Evolutionary conservation across 2,329 filamentous ascomycete species (phyloP).

Genomic region (Colletotrichum echinochloae): DNA sequence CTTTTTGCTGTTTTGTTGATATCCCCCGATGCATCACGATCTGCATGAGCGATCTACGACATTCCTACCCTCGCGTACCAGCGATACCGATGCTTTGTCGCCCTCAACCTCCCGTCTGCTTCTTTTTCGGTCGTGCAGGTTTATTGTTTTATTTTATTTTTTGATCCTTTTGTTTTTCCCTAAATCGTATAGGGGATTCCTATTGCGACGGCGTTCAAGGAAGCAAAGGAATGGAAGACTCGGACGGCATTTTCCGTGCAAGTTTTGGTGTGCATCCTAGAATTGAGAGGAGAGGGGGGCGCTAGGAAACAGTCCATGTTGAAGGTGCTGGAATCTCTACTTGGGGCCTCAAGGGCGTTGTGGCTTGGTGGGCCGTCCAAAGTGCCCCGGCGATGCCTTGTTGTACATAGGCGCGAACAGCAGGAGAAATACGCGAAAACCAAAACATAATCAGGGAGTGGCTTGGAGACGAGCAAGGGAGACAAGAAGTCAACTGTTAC

Average conservation of each 20-base stretch:
- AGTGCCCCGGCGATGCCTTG: conserved; percentile 12
- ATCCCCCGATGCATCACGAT: conserved; percentile 58
- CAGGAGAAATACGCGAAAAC: conserved; percentile 22
- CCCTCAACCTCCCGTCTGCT: conserved; percentile 33
- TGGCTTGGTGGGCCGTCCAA: conserved; percentile 26
- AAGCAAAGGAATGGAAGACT: conserved; percentile 33
- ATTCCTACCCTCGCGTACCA: conserved; percentile 38
- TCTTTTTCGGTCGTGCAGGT: conserved; percentile 43
- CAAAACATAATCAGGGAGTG: conserved; percentile 33
- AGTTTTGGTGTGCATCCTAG: conserved; percentile 45
- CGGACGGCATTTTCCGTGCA: conserved; percentile 42
- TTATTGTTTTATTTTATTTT: conserved; percentile 42
- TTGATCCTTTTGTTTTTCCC: conserved; percentile 18
- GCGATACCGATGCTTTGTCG: conserved; percentile 40
- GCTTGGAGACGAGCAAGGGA: conserved; percentile 34
- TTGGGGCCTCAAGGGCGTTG: conserved; percentile 27
- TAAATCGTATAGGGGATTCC: conserved; percentile 30
- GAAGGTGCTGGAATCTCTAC: conserved; percentile 31
- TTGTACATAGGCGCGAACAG: conserved; percentile 34
- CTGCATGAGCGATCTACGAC: conserved; percentile 63
- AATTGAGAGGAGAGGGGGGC: conserved; percentile 46
- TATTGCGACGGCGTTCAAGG: conserved; percentile 40
- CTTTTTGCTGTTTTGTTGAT: conserved; percentile 51
- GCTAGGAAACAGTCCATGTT: conserved; percentile 44
- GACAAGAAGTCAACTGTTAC: conserved; percentile 24